phyloP scores from a whole-genome alignment of 805 yeast species.

The Pichia californica region DNA sequence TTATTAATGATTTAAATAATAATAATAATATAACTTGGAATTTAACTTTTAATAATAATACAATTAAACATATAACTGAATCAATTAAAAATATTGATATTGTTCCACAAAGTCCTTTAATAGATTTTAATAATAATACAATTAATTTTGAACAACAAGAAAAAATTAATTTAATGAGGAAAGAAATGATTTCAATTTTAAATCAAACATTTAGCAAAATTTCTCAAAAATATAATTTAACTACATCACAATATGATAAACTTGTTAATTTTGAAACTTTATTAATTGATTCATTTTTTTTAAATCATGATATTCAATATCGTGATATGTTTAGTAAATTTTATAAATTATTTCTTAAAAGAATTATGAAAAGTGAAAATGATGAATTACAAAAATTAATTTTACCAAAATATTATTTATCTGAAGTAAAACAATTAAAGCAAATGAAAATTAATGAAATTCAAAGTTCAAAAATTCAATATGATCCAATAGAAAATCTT shows the following conservation, averaged over 20 bases:
- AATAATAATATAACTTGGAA: slow-evolving; percentile 6
- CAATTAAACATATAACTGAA: slow-evolving; percentile 1
- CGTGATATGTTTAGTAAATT: slow-evolving; percentile 27
- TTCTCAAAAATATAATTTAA: slow-evolving; percentile 42
- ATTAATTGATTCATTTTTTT: slow-evolving; percentile 25
- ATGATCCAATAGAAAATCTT: slow-evolving; percentile 37
- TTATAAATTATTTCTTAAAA: slow-evolving; percentile 25
- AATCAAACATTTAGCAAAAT: slow-evolving; percentile 40
- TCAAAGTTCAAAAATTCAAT: slow-evolving; percentile 3
- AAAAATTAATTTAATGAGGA: slow-evolving; percentile 13
- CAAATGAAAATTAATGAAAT: slow-evolving; percentile 5
- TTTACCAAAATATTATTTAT: slow-evolving; percentile 21
- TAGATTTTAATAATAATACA: background rate
- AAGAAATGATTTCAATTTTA: slow-evolving; percentile 31
- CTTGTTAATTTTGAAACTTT: slow-evolving; percentile 34
- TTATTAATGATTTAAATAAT: background rate
- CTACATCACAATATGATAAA: slow-evolving; percentile 46
- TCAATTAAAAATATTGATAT: slow-evolving; percentile 6
- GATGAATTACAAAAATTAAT: slow-evolving; percentile 6
- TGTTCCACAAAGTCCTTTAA: slow-evolving; percentile 19
- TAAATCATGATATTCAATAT: slow-evolving; percentile 23
- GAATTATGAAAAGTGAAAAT: slow-evolving; percentile 27
- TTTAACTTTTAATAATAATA: slow-evolving; percentile 1
- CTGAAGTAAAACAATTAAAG: slow-evolving; percentile 18
- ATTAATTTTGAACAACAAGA: slow-evolving; percentile 8